Evolutionary conservation across 2,329 filamentous ascomycete genomes (phyloP), one percentile per base, ranked within the genome.

Genomic region (Pseudogymnoascus pannorum): DNA sequence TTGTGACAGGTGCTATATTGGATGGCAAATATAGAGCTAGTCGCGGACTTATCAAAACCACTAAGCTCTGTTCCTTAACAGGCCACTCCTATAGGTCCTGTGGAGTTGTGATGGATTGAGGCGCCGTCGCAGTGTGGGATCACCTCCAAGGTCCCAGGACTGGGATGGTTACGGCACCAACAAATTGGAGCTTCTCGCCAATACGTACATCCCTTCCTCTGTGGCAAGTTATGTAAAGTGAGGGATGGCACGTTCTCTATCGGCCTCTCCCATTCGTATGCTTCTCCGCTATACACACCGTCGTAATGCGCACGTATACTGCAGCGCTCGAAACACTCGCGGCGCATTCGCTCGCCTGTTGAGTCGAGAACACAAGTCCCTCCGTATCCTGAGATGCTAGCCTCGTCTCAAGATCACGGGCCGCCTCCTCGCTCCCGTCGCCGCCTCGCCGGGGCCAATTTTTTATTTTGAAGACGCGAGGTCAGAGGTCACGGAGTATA

Each of bases 361-460:
- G 16, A 20, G 48, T 54, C 48, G 9, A 54, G 48, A 54, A 26
- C 24, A 54, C 24, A 54, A 54, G 48, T 54, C 26, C 48, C 48
- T 16, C 48, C 48, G 48, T 54, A 54, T 54, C 48, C 48, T 33
- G 48, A 54, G 48, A 54, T 54, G 48, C 48, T 54, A 54, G 48
- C 48, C 48, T 54, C 48, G 48, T 54, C 48, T 54, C 48, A 54
- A 31, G 26, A 54, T 54, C 48, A 54, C 48, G 48, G 26, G 48
- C 48, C 48, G 48, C 48, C 48, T 54, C 48, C 48, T 54, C 48
- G 48, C 48, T 54, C 48, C 48, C 48, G 48, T 54, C 48, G 48
- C 48, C 48, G 48, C 48, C 26, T 54, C 48, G 48, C 26, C 26
- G 26, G 48, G 26, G 16, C 48, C 3, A 31, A 54, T 16, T 14